Conservation (phyloP, 306 rosid species). For the Hippophae tibetana region DNA sequence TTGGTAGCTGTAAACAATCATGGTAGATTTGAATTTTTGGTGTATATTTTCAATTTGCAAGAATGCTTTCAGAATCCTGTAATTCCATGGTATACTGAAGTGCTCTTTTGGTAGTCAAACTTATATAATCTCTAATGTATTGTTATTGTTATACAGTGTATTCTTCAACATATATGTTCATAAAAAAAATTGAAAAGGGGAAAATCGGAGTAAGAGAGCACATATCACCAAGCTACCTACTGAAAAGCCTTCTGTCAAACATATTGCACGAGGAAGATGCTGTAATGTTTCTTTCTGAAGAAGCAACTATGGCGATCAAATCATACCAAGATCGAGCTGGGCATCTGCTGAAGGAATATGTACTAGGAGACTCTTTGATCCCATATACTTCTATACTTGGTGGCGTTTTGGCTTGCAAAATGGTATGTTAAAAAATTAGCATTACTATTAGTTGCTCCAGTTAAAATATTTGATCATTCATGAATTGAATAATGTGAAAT, state of each 20-base stretch:
- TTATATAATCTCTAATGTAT: neutral
- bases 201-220: neutral
- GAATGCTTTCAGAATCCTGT: neutral
- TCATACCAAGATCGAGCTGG: conserved; percentile 70
- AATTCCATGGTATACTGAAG: neutral
- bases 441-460: neutral
- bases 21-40: too few relatives aligned
- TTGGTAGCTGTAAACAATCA: too few relatives aligned
- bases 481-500: neutral
- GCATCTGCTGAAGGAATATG: conserved; percentile 49
- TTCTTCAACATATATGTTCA: neutral
- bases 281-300: conserved; percentile 36
- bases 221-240: conserved; percentile 3
- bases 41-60: neutral
- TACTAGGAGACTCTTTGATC: conserved; percentile 46
- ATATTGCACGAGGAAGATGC: conserved; percentile 18
- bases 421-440: conserved; percentile 35
- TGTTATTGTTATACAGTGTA: neutral
- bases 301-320: conserved; percentile 54
- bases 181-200: neutral
- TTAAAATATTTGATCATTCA: neutral
- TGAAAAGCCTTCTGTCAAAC: conserved; percentile 15
- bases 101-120: neutral
- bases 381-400: conserved; percentile 61
- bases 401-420: conserved; percentile 70